Percentiles rank a stretch among this genome's conserved stretches.
Conservation (phyloP, 306 rosid genomes). For the Corylus avellana region DNA sequence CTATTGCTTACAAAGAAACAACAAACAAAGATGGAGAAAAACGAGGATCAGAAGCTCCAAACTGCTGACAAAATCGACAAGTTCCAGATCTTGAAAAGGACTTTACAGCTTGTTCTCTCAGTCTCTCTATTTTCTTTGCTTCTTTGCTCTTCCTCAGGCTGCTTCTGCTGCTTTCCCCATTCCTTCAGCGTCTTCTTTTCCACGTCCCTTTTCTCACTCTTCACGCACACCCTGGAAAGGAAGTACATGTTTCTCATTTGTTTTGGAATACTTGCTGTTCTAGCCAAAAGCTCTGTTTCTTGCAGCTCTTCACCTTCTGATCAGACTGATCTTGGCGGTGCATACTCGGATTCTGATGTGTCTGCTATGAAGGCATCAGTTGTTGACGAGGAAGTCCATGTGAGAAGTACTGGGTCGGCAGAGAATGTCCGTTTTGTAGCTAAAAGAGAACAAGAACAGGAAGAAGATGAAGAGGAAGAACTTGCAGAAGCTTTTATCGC, state of each 20-base stretch:
- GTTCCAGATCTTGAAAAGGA: slow-evolving; percentile 34
- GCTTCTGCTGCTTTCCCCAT: slow-evolving; percentile 42
- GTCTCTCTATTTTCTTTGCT: slow-evolving; percentile 41
- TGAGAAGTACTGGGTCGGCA: background rate
- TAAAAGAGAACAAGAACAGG: slow-evolving; percentile 9
- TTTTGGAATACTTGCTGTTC: slow-evolving; percentile 64
- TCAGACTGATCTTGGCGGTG: slow-evolving; percentile 3
- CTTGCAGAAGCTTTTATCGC: slow-evolving; percentile 13
- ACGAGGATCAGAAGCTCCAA: slow-evolving; percentile 20
- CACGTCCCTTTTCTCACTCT: slow-evolving; percentile 47
- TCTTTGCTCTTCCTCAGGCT: slow-evolving; percentile 40
- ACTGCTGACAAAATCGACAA: slow-evolving; percentile 17
- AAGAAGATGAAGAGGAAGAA: slow-evolving; percentile 11
- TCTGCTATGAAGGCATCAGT: slow-evolving; percentile 16
- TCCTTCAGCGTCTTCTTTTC: slow-evolving; percentile 55
- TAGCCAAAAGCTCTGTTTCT: slow-evolving; percentile 44
- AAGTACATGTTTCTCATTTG: slow-evolving; percentile 73
- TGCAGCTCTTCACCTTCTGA: background rate
- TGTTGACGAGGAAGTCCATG: slow-evolving; percentile 17
- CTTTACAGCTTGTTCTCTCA: slow-evolving; percentile 31
- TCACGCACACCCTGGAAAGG: slow-evolving; percentile 57
- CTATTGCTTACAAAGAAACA: background rate
- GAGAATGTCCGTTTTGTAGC: slow-evolving; percentile 10
- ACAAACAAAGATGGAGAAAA: slow-evolving; percentile 33
- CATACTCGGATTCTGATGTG: slow-evolving; percentile 17